A percentile compares a stretch with the other conserved stretches of the same genome.
Conservation (phyloP, 139 green algal species). For the Chlamydomonas sp. region DNA sequence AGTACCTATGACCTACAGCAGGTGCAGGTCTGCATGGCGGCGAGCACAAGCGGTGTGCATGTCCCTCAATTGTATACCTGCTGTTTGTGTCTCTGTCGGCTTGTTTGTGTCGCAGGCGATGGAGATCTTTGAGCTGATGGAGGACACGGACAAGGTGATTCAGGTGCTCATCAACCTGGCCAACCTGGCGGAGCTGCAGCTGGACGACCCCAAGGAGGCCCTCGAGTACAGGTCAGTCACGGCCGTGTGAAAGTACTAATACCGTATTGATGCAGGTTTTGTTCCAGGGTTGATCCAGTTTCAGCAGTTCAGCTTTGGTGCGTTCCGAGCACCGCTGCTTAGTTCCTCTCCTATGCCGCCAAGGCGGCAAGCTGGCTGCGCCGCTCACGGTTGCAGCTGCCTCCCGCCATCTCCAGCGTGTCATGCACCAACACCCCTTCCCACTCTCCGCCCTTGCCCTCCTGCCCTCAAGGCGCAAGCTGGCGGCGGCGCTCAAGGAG, state of each 20-base stretch:
- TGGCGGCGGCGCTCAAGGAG: conserved; percentile 21
- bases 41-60: too few species aligned
- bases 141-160: conserved; percentile 34
- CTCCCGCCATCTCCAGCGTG: neutral
- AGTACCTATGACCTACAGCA: neutral
- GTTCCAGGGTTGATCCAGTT: neutral
- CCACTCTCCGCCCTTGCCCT: neutral
- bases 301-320: neutral
- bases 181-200: conserved; percentile 42
- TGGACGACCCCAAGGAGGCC: conserved; percentile 15
- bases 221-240: conserved; percentile 11
- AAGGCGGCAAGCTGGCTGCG: neutral
- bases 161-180: conserved; percentile 40
- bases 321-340: neutral
- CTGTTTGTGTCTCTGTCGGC: neutral
- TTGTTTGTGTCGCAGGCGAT: neutral
- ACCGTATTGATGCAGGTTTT: too few species aligned
- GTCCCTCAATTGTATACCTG: neutral
- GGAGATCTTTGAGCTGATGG: conserved; percentile 43
- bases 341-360: neutral
- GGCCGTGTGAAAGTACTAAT: neutral
- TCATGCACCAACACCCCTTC: neutral
- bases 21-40: neutral
- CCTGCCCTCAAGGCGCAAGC: neutral
- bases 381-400: neutral